Base-by-base conservation (phyloP, 2,329 filamentous ascomycete genomes). In the Aciculosporium take region DNA sequence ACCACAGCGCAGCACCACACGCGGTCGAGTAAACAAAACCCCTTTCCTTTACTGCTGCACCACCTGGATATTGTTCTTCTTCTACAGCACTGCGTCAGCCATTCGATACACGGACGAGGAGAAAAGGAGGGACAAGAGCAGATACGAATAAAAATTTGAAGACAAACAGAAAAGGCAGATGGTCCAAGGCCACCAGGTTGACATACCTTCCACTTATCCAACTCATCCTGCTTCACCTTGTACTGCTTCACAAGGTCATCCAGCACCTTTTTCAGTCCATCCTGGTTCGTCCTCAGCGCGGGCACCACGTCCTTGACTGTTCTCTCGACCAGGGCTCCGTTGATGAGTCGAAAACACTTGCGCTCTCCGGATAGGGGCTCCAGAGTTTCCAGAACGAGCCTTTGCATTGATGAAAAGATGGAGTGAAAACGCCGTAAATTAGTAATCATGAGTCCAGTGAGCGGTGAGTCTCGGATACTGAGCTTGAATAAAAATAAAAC, bases 281-380 rank as follows among this genome's bases (percentile, higher is more conserved):
- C 89, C 21, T 86, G 84, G 59, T 98, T 96, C 17, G 87, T 96
- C 66, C 86, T 81, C 46, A 98, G 71, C 21, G 86, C 84, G 5
- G 91, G 91, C 42, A 94, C 71, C 10, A 98, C 85, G 61, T 96
- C 91, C 61, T 86, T 74, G 51, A 98, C 85, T 13, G 89, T 96
- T 52, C 88, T 76, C 68, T 98, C 91, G 41, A 94, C 85, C 44
- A 98, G 68, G 20, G 96, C 88, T 35, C 91, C 91, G 61, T 98
- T 96, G 61, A 98, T 93, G 76, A 98, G 86, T 53, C 91, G 88
- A 66, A 96, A 98, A 66, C 89, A 96, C 68, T 95, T 98, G 55
- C 91, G 84, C 50, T 94, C 83, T 48, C 71, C 74, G 1, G 84
- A 72, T 20, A 96, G 74, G 35, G 88, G 88, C 45, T 81, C 74